These are phyloP conservation scores for Neurospora sp. DNA, from an alignment of 2,329 filamentous ascomycete species.

Conservation along the genomic window DNA sequence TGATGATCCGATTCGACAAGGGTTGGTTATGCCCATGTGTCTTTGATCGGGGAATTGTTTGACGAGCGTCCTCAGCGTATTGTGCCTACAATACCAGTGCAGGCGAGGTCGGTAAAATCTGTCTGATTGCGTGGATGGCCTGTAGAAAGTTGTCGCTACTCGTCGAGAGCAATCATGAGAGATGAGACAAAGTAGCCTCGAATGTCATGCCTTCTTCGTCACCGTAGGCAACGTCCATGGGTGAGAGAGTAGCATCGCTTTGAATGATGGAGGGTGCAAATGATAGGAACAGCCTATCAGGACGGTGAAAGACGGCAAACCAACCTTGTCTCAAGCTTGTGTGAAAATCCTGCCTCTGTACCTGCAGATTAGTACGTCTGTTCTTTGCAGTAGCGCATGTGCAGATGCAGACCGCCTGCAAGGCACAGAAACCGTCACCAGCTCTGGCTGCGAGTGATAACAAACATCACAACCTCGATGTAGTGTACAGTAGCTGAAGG, in stretches of 20 bases:
- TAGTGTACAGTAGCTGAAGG: background rate
- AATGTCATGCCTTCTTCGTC: background rate
- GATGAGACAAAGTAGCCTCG: background rate
- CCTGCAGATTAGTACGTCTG: background rate
- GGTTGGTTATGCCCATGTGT: background rate
- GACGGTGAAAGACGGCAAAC: background rate
- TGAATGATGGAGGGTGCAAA: background rate
- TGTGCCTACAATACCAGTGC: background rate
- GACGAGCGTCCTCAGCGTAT: background rate
- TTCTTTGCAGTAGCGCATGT: background rate
- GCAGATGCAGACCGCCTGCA: background rate
- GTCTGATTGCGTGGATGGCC: background rate
- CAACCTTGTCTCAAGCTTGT: background rate
- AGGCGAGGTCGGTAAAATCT: background rate
- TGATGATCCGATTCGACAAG: background rate
- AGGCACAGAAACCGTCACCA: background rate
- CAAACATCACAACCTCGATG: background rate
- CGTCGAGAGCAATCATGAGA: background rate
- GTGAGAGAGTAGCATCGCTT: background rate
- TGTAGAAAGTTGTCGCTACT: background rate
- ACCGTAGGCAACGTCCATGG: background rate
- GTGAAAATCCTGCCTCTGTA: background rate
- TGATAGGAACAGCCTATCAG: background rate
- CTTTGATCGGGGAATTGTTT: background rate
- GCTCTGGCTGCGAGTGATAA: background rate